Conservation (phyloP, 2,329 filamentous ascomycete genomes). For the Tolypocladium endophyticum region DNA sequence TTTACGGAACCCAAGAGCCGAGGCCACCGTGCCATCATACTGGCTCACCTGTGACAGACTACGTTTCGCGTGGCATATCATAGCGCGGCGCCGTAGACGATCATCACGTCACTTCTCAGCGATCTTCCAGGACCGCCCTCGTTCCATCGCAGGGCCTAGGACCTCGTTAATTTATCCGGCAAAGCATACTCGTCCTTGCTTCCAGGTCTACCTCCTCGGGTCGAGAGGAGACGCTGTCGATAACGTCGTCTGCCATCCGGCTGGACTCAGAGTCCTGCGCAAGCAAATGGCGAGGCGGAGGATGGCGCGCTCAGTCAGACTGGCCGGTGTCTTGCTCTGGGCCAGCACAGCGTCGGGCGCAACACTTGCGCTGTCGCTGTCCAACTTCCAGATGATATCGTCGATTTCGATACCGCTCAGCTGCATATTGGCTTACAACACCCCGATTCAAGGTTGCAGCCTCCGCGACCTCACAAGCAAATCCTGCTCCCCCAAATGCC, state of each 20-base stretch:
- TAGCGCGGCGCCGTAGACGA: background rate
- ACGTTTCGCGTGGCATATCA: background rate
- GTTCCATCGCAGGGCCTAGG: background rate
- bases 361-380: slow-evolving; percentile 23
- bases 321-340: slow-evolving; percentile 12
- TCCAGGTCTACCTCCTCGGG: background rate
- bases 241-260: background rate
- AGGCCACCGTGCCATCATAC: background rate
- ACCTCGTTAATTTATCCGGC: background rate
- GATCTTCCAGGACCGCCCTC: background rate
- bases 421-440: slow-evolving; percentile 32
- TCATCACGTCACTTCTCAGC: background rate
- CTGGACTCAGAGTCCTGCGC: background rate
- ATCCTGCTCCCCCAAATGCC: slow-evolving; percentile 27
- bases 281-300: slow-evolving; percentile 1
- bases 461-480: slow-evolving; percentile 23
- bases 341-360: slow-evolving; percentile 12
- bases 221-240: background rate
- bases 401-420: slow-evolving; percentile 21
- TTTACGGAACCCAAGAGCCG: background rate
- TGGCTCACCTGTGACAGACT: background rate
- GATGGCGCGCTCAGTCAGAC: background rate
- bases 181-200: background rate
- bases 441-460: slow-evolving; percentile 25
- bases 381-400: slow-evolving; percentile 30